Base-by-base conservation (phyloP, 148 eudicot species). In the Vaccinium macrocarpon region DNA sequence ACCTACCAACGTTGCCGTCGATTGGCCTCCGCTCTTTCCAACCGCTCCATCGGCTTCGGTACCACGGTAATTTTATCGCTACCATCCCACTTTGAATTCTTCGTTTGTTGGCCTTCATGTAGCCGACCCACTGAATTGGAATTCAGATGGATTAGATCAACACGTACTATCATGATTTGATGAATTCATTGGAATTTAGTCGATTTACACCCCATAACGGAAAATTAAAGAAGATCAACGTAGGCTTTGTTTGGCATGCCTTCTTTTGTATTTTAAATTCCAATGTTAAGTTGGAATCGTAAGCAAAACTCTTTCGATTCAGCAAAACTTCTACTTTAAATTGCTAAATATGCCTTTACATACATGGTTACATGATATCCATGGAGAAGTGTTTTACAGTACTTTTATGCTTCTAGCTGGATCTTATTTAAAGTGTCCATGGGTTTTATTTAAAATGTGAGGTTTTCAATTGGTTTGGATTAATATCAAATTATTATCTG, bases 1-100 rank as follows among this genome's bases (percentile, higher is more conserved):
- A 96, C 99, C 82, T 96, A 94, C 84, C 85, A 78, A 16, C 99
- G 99, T 27, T 96, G 97, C 89, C 95, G 99, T 78, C 93, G 89
- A 61, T 86, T 96, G 38, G 98, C 98, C 79, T 93, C 93, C 80
- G 98, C 97, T 57, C 97, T 96, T 75, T 85, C 87, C 14, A 84
- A 76, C 25, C 94, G 83, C 77, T 88, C 90, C 49, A 79, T 94
- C 81, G 89, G 88, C 86, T 83, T 89, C 66, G 95, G 92, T 42
- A 75, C 81, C 79, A 93, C 99, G 91, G 99, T 96, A 88, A 59
- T 19, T 18, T 59, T 16, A n/a, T 49, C 10, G 13, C 15, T 6
- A 5, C 46, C 46, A 6, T 42, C 46, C 46, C 46, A 5, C 5
- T 42, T 6, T 42, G 46, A 42, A 42, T 5, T 57, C 52, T n/a